phyloP scores from a whole-genome alignment of 192 early-diverging fungal genomes.

The Entomortierella parvispora region DNA sequence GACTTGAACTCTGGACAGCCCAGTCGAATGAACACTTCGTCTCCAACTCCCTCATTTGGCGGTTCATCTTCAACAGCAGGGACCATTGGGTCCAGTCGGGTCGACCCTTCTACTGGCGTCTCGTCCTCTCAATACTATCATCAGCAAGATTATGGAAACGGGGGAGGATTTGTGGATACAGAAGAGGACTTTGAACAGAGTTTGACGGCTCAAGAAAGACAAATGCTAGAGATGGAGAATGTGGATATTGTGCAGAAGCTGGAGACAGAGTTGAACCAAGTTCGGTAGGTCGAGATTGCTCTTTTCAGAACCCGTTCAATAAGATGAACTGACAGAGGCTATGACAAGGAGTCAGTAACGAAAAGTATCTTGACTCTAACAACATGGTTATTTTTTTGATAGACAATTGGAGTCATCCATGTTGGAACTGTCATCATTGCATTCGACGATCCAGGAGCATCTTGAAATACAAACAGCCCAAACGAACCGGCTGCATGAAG shows the following conservation, averaged over 20 bases:
- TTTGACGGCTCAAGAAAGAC: constrained; percentile 62
- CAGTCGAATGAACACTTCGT: background rate
- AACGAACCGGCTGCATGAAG: constrained; percentile 77
- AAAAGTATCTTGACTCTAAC: background rate
- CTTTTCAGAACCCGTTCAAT: no score
- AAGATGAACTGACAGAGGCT: no score
- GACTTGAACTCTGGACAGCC: background rate
- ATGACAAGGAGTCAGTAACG: no score
- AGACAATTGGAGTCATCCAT: constrained; percentile 73
- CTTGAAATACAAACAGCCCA: constrained; percentile 75
- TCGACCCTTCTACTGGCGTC: constrained; percentile 6
- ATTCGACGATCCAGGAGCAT: constrained; percentile 76
- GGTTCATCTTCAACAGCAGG: background rate
- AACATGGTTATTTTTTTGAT: background rate
- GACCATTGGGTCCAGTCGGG: background rate
- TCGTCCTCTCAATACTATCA: constrained; percentile 46
- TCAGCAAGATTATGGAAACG: background rate
- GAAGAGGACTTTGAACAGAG: constrained; percentile 62
- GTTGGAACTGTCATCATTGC: constrained; percentile 77
- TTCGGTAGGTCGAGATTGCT: constrained; percentile 46
- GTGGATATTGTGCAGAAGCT: constrained; percentile 72
- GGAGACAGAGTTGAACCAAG: constrained; percentile 73
- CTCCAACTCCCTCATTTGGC: background rate
- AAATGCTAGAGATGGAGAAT: constrained; percentile 78
- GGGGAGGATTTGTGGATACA: constrained; percentile 12